A percentile compares a stretch with the other conserved stretches of the same genome.
Conservation (phyloP, 2,329 filamentous ascomycete genomes). For the Aurifilum marmelostoma region DNA sequence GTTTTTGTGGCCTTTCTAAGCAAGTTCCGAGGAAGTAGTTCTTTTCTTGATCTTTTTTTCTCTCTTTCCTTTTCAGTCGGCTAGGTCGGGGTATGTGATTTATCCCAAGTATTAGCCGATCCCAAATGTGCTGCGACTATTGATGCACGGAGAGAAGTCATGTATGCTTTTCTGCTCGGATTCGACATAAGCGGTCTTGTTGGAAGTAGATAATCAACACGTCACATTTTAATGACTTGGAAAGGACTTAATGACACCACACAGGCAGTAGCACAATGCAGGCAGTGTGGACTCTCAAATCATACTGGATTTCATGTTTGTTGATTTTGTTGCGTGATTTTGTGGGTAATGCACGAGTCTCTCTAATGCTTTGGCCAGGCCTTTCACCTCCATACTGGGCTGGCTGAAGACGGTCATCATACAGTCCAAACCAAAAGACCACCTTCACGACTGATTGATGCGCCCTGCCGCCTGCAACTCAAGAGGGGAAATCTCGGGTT, state of each 20-base stretch:
- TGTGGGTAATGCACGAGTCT: not conserved
- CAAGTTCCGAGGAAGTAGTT: not conserved
- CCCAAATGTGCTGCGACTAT: not conserved
- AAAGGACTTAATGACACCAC: too few species aligned
- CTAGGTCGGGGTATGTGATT: not conserved
- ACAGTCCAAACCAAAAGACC: not conserved
- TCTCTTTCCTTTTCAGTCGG: not conserved
- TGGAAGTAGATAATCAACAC: not conserved
- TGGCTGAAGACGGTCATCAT: not conserved
- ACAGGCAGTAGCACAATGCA: too few species aligned
- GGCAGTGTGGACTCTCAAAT: not conserved
- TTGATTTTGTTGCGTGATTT: not conserved
- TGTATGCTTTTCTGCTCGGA: not conserved
- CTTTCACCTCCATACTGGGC: not conserved
- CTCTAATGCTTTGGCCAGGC: not conserved
- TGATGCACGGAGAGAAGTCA: not conserved
- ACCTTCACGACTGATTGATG: not conserved
- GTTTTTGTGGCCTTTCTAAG: not conserved
- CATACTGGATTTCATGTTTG: not conserved
- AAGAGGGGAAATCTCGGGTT: not conserved
- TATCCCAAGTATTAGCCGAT: not conserved
- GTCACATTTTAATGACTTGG: not conserved
- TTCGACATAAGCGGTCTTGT: not conserved
- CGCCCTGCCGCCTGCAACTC: not conserved
- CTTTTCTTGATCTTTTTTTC: not conserved